Percentiles rank a stretch among this genome's conserved stretches.
Conservation (phyloP, 2,329 filamentous ascomycete genomes). For the Plectosphaerella sp. region DNA sequence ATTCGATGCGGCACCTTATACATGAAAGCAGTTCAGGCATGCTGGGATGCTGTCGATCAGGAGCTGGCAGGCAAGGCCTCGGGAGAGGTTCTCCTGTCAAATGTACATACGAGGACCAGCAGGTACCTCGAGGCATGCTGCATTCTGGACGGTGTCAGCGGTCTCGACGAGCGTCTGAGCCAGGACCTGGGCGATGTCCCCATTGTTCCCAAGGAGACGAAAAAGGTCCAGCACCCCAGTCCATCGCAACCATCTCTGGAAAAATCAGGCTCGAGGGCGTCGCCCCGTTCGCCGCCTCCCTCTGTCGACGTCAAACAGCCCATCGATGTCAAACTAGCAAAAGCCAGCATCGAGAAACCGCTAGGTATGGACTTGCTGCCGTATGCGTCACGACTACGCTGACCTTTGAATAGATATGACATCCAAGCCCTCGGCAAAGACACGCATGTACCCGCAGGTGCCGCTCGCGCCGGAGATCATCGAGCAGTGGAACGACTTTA, state of each 20-base stretch:
- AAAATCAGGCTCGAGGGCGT: no score
- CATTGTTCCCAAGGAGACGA: background rate
- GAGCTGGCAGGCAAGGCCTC: slow-evolving; percentile 42
- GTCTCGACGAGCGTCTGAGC: slow-evolving; percentile 47
- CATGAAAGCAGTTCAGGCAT: slow-evolving; percentile 69
- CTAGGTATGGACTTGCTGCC: no score
- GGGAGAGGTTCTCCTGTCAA: slow-evolving; percentile 47
- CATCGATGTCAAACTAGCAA: no score
- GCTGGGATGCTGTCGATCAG: slow-evolving; percentile 66
- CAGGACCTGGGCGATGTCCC: slow-evolving; percentile 35
- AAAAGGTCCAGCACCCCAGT: no score
- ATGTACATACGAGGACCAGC: slow-evolving; percentile 49
- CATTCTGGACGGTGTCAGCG: slow-evolving; percentile 55
- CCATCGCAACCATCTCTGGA: no score
- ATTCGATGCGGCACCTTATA: slow-evolving; percentile 70
- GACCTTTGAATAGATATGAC: no score
- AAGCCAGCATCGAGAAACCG: no score
- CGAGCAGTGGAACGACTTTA: slow-evolving; percentile 65
- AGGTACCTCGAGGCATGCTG: slow-evolving; percentile 59
- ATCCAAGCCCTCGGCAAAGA: slow-evolving; percentile 27
- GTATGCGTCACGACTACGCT: no score
- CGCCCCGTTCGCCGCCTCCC: no score
- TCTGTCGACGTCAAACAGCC: no score
- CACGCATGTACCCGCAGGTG: slow-evolving; percentile 57
- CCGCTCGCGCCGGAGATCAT: slow-evolving; percentile 55